Evolutionary conservation across 2,329 filamentous ascomycete species (phyloP), one percentile per base, ranked within the genome.

Genomic region (Scedosporium aurantiacum): DNA sequence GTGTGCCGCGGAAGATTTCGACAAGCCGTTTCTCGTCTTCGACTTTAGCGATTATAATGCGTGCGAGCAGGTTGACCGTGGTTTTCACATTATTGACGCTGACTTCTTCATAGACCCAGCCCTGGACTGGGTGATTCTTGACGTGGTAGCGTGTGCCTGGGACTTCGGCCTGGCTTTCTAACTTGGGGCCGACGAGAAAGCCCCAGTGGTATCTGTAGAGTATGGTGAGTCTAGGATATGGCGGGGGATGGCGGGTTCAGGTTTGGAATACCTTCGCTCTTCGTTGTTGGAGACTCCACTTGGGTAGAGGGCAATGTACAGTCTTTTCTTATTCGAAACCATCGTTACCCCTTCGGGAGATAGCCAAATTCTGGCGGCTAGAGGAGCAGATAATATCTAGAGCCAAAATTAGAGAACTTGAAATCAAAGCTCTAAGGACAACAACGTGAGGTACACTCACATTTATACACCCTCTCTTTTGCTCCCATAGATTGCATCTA

Each of bases 31-130:
- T 18, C 57, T 73, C 66, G 62, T 77, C 67, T 21, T 67, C 65
- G 28, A 78, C 63, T 64, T 78, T 78, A 40, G 70, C 74, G 60
- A 77, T 69, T 12, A 73, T 2, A 62, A 76, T 61, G 7, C 74
- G 74, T 1, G 66, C 72, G 32, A 78, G 70, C 7, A 77, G 69
- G 18, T 27, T 70, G 25, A 41, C 61, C 2, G 70, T 69, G 47
- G 1, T 62, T 21, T 60, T 64, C 1, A 70, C 65, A 16, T 72
- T 64, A 0, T n/a, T 1, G 1, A 70, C 14, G 6, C 14, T 0
- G 0, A 40, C 1, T 18, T 72, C 68, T 32, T 71, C 69, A 41
- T 69, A 73, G 0, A 64, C 10, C 70, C 71, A 73, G 10, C 62
- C 64, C 0, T 52, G 6, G 5, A 60, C 0, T 0, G 63, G 61